Conservation (phyloP, 495 filamentous ascomycete genomes). For the Pseudoneurospora amorphoporcata region DNA sequence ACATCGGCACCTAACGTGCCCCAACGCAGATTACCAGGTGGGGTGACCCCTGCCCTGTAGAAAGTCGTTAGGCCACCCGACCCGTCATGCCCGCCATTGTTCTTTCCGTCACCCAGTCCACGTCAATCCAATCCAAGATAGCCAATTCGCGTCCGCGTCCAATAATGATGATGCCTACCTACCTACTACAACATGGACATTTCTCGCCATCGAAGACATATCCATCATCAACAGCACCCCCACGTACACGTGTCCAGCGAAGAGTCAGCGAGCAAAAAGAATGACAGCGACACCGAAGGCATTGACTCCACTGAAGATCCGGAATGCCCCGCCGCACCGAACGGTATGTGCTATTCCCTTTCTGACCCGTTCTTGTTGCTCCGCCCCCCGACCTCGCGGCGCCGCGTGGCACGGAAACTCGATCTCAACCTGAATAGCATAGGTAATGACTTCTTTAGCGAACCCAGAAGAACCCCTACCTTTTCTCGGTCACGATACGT, state of each 20-base stretch:
- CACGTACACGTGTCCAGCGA: not conserved
- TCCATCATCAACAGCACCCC: not conserved
- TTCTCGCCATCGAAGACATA: not conserved
- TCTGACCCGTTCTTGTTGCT: not conserved
- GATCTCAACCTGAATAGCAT: not conserved
- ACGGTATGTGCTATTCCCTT: not conserved
- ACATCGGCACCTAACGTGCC: not conserved
- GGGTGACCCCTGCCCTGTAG: not conserved
- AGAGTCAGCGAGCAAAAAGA: not conserved
- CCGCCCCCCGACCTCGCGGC: not conserved
- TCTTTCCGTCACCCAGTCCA: not conserved
- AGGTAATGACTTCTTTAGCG: not conserved
- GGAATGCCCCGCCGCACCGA: not conserved
- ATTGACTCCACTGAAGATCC: not conserved
- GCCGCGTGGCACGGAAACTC: not conserved
- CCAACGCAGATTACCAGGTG: not conserved
- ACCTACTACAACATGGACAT: not conserved
- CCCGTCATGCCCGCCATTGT: not conserved
- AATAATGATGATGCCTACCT: not conserved
- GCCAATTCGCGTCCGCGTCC: not conserved
- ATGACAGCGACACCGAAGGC: not conserved
- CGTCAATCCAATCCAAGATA: not conserved
- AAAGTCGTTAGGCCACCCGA: not conserved
- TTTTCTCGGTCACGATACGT: not conserved
- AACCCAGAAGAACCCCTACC: not conserved